Conservation (phyloP, 495 filamentous ascomycete genomes). For the Podospora didyma region DNA sequence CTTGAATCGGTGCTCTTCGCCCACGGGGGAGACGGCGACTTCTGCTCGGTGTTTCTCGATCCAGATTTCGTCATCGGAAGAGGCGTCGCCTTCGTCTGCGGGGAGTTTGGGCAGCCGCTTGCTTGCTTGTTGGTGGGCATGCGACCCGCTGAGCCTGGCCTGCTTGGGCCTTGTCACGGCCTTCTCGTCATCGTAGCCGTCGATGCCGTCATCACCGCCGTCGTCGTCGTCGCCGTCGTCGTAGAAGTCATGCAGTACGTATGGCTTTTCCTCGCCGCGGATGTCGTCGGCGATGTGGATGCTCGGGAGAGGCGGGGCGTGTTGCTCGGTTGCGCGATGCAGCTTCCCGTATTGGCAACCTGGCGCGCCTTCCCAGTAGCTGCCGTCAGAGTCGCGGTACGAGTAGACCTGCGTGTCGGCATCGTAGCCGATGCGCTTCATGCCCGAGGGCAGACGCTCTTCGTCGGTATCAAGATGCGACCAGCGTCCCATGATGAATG, state of each 20-base stretch:
- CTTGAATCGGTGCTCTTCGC: not conserved
- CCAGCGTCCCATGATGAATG: slow-evolving; percentile 34
- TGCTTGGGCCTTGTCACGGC: not conserved
- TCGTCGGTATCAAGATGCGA: slow-evolving; percentile 44
- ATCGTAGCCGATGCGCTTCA: slow-evolving; percentile 51
- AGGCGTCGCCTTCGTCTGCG: not conserved
- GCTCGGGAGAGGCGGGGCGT: slow-evolving; percentile 6
- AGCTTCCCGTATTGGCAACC: slow-evolving; percentile 44
- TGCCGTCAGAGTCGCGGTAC: slow-evolving; percentile 39
- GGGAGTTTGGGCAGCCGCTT: not conserved
- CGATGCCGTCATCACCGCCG: not conserved
- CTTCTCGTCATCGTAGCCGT: not conserved
- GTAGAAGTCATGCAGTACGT: slow-evolving; percentile 11
- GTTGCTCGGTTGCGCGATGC: slow-evolving; percentile 17
- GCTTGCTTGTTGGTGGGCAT: not conserved
- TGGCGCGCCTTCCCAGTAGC: slow-evolving; percentile 39
- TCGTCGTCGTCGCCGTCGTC: not conserved
- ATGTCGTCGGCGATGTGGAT: not conserved
- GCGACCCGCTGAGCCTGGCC: not conserved
- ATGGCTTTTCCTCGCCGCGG: slow-evolving; percentile 6
- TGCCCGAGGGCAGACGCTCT: slow-evolving; percentile 49
- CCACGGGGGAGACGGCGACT: not conserved
- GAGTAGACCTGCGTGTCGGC: slow-evolving; percentile 48
- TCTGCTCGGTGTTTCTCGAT: not conserved
- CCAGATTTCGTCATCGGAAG: not conserved